Base-by-base conservation (phyloP, 2,329 filamentous ascomycete species). In the Geosmithia flava region DNA sequence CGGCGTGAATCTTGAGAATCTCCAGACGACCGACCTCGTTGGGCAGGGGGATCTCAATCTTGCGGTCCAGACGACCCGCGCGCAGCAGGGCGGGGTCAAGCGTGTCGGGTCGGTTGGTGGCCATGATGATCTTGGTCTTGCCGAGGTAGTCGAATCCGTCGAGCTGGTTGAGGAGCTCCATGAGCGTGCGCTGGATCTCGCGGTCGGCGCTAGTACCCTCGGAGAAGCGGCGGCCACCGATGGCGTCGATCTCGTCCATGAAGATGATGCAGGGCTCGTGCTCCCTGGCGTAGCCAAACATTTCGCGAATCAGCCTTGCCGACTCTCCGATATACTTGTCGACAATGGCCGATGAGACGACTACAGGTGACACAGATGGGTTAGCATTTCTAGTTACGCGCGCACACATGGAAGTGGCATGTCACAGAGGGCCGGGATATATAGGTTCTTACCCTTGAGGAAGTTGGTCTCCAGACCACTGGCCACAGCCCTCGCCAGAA, bases 101-200 rank as follows among this genome's bases (percentile, higher is more conserved):
- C 1, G 91, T 97, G 66, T 97, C 91, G 15, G 91, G 93, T 69
- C 93, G 78, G 75, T 98, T 98, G 51, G 93, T 97, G 39, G 90
- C 93, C 94, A 98, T 98, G 72, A 98, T 98, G 65, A 98, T 98
- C 75, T 98, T 98, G 48, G 93, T 98, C 76, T 98, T 96, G 58
- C 94, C 93, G 39, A 98, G 78, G 70, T 98, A 98, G 70, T 98
- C 93, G 72, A 98, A 98, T 56, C 94, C 93, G 64, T 98, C 93
- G 48, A 98, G 81, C 68, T 98, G 93, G 69, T 98, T 98, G 53
- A 98, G 83, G 48, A 98, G 77, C 68, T 98, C 93, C 93, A 98
- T 98, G 51, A 98, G 74, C 37, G 93, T 98, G 62, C 93, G 84
- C 70, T 98, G 93, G 58, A 98, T 98, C 68, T 98, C 93, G 61